phyloP scores from a whole-genome alignment of 139 green algal genomes.

The Micromonas pusilla region DNA sequence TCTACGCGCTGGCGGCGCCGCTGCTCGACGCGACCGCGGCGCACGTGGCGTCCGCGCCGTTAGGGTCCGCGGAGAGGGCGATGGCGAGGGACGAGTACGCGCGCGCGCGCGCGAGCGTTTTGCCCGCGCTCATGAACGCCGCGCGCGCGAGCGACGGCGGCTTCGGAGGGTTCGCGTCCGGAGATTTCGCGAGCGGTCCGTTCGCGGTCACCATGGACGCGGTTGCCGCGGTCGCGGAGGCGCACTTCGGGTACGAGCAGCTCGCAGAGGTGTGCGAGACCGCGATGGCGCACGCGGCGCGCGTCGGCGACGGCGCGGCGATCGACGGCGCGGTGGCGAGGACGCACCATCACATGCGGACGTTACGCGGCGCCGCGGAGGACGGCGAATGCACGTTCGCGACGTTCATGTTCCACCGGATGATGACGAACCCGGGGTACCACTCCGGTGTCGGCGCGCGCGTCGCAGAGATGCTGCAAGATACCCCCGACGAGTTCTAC shows the following conservation, averaged over 20 bases:
- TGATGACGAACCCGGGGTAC: neutral
- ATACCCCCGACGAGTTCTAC: constrained; percentile 7
- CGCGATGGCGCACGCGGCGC: neutral
- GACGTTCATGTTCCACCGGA: neutral
- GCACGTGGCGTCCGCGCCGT: neutral
- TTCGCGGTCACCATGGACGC: neutral
- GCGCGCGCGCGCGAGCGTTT: neutral
- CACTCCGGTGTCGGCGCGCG: neutral
- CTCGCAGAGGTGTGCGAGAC: constrained; percentile 3
- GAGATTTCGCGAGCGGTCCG: neutral
- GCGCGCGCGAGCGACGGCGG: neutral
- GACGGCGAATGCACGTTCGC: constrained; percentile 5
- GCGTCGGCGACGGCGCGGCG: neutral
- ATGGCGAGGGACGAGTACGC: neutral
- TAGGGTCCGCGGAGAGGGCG: neutral
- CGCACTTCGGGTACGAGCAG: constrained; percentile 20
- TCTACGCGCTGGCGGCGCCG: constrained; percentile 5
- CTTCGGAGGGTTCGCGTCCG: neutral
- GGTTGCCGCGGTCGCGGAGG: constrained; percentile 8
- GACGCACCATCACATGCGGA: constrained; percentile 19
- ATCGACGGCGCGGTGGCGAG: neutral
- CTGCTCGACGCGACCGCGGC: constrained; percentile 19
- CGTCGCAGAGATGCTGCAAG: neutral
- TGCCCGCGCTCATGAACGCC: neutral
- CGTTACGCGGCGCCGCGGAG: neutral